These are phyloP conservation scores for Aureobasidium melanogenum DNA, from an alignment of 2,329 filamentous ascomycete species.

Conservation along the genomic window DNA sequence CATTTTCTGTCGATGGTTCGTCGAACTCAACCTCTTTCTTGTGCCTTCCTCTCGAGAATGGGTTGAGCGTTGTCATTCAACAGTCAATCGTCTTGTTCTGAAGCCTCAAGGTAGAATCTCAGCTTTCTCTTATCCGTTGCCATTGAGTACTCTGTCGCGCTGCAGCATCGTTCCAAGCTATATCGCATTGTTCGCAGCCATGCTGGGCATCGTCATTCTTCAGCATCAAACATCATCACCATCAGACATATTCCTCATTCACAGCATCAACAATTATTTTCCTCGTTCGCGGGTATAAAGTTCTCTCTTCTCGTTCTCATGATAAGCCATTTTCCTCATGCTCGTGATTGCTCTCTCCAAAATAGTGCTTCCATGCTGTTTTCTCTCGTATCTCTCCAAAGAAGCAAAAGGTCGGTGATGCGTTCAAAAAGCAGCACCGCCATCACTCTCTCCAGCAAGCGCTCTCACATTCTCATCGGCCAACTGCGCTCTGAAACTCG, in stretches of 20 bases:
- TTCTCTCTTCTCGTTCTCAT: conserved; percentile 4
- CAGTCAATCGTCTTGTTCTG: neutral
- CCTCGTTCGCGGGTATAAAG: conserved; percentile 8
- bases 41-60: neutral
- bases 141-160: neutral
- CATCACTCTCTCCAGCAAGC: conserved; percentile 32
- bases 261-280: neutral
- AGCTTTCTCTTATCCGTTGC: no score
- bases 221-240: neutral
- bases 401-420: neutral
- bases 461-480: conserved; percentile 38
- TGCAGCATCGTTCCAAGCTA: neutral
- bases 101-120: neutral
- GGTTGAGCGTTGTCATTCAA: neutral
- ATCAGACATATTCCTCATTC: neutral
- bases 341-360: neutral
- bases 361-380: neutral
- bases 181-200: neutral
- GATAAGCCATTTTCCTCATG: conserved; percentile 9
- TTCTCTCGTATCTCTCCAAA: neutral
- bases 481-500: conserved; percentile 36
- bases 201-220: neutral
- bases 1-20: neutral
- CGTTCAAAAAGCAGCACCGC: conserved; percentile 22
- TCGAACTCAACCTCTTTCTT: neutral